These are phyloP conservation scores for Blumeria graminis DNA, from an alignment of 2,329 filamentous ascomycete genomes.

Conservation along the genomic window DNA sequence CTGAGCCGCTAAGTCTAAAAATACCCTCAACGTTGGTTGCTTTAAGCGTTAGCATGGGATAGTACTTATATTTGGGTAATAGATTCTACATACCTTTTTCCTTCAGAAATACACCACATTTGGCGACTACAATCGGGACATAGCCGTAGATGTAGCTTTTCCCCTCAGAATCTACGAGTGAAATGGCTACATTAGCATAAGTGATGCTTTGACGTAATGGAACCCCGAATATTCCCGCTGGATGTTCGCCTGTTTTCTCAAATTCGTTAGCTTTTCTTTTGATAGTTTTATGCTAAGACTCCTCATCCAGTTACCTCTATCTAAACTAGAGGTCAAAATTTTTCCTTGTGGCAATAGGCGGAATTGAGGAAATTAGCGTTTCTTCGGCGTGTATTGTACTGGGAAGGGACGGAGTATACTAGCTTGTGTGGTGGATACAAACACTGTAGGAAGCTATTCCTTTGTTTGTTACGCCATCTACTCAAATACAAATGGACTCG, in stretches of 20 bases:
- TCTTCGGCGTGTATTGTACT: too few species aligned
- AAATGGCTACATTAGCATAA: slow-evolving; percentile 96
- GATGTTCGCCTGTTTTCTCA: slow-evolving; percentile 11
- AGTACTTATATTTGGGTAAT: not conserved
- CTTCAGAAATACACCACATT: slow-evolving; percentile 91
- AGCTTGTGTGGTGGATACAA: too few species aligned
- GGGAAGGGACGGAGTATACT: too few species aligned
- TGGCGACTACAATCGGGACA: slow-evolving; percentile 92
- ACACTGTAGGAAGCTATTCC: too few species aligned
- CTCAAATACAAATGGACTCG: too few species aligned
- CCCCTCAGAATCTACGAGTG: slow-evolving; percentile 73
- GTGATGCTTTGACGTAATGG: slow-evolving; percentile 84
- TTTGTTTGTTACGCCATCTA: too few species aligned
- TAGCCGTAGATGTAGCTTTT: slow-evolving; percentile 97
- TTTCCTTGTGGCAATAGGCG: too few species aligned
- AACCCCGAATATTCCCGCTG: slow-evolving; percentile 76
- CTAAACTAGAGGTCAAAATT: too few species aligned
- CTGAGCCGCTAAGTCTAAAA: slow-evolving; percentile 83
- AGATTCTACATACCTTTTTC: slow-evolving; percentile 54
- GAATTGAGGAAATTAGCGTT: too few species aligned
- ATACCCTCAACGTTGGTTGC: slow-evolving; percentile 91
- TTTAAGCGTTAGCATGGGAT: slow-evolving; percentile 18
- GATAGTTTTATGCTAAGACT: not conserved
- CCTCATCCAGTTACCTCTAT: too few species aligned
- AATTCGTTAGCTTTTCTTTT: slow-evolving; percentile 5